Percentiles rank a stretch among this genome's conserved stretches.
These are phyloP conservation scores for Lactarius indigo DNA, from an alignment of 768 basidiomycete species.

Conservation along the genomic window DNA sequence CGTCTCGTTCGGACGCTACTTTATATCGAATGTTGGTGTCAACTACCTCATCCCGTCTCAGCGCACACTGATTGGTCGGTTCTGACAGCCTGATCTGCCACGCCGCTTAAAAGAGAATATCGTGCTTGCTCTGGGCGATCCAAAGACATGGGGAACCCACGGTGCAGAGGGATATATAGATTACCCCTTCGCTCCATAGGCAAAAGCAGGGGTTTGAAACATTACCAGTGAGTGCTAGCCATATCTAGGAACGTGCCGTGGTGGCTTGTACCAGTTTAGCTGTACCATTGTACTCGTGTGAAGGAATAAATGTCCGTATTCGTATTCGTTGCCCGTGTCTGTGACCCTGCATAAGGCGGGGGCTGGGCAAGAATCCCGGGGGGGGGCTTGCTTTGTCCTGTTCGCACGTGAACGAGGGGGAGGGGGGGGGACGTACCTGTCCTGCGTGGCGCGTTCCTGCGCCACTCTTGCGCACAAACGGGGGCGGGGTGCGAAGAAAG, in stretches of 20 bases:
- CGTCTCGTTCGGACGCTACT: slow-evolving; percentile 16
- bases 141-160: neutral
- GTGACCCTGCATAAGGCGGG: no score
- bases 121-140: neutral
- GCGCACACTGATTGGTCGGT: neutral
- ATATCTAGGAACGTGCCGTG: neutral
- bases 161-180: slow-evolving; percentile 24
- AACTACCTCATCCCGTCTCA: neutral
- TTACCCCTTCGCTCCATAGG: slow-evolving; percentile 18
- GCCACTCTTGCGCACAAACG: no score
- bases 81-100: slow-evolving; percentile 24
- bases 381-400: no score
- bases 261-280: neutral
- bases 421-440: no score
- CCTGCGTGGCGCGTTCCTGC: no score
- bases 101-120: slow-evolving; percentile 9
- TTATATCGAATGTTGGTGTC: slow-evolving; percentile 17
- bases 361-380: no score
- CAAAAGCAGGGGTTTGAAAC: neutral
- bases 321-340: neutral
- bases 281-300: neutral
- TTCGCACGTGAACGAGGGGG: no score
- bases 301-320: neutral
- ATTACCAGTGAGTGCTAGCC: neutral
- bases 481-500: no score